phyloP scores from a whole-genome alignment of 1,284 basidiomycete genomes.

The Trichosporon inkin region DNA sequence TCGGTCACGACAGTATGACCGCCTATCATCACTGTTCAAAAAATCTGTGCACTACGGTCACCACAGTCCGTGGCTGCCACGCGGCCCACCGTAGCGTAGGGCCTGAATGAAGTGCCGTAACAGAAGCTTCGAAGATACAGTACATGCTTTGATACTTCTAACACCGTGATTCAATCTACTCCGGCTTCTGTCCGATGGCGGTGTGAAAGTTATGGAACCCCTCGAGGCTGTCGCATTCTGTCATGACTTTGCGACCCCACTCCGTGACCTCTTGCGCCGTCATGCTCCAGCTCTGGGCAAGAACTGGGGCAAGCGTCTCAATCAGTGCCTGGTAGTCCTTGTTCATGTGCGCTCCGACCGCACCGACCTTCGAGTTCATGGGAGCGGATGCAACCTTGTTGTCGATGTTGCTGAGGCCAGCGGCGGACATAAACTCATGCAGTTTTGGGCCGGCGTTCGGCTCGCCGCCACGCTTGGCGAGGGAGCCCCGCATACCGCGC shows the following conservation, averaged over 20 bases:
- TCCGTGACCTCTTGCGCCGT: background rate
- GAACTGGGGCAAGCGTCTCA: background rate
- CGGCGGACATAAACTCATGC: constrained; percentile 26
- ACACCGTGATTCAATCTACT: background rate
- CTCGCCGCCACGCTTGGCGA: constrained; percentile 24
- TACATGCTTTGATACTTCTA: background rate
- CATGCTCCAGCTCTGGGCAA: constrained; percentile 1
- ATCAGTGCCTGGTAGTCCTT: constrained; percentile 5
- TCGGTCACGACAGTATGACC: too few relatives aligned
- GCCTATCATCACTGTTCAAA: too few relatives aligned
- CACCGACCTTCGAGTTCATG: constrained; percentile 8
- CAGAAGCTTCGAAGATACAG: too few relatives aligned
- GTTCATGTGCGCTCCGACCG: constrained; percentile 6
- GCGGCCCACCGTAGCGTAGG: too few relatives aligned
- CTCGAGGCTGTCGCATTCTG: background rate
- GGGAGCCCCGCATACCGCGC: constrained; percentile 19
- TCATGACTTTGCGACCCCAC: constrained; percentile 1
- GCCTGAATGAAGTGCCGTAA: too few relatives aligned
- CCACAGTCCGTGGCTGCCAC: too few relatives aligned
- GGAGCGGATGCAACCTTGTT: constrained; percentile 6
- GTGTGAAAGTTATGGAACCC: constrained; percentile 13
- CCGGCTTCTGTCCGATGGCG: constrained; percentile 6
- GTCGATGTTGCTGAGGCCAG: constrained; percentile 29
- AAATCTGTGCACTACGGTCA: too few relatives aligned
- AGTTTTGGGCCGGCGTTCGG: constrained; percentile 23